phyloP scores from a whole-genome alignment of 257 asterid genomes.

The Nicotiana undulata region DNA sequence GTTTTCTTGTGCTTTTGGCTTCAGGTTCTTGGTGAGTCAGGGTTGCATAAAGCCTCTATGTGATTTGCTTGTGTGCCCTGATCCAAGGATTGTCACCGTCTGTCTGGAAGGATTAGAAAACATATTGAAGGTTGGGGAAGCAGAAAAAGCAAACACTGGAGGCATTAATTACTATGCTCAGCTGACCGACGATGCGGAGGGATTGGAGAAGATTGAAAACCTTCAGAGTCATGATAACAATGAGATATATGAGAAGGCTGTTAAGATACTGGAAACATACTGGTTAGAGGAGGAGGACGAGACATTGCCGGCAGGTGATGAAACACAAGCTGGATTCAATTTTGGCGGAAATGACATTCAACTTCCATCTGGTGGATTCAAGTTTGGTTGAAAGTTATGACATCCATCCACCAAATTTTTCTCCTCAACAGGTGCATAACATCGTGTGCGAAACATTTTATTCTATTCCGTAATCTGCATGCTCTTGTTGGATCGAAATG shows the following conservation, averaged over 20 bases:
- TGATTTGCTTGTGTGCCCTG: constrained; percentile 81
- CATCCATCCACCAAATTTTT: neutral
- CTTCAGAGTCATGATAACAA: constrained; percentile 85
- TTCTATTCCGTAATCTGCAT: neutral
- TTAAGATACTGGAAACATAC: constrained; percentile 76
- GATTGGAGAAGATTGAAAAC: constrained; percentile 79
- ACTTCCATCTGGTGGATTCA: constrained; percentile 81
- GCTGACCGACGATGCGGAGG: constrained; percentile 75
- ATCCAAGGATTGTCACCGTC: constrained; percentile 79
- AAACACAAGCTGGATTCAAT: constrained; percentile 52
- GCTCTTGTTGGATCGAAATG: neutral
- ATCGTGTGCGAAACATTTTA: neutral
- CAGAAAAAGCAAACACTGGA: constrained; percentile 54
- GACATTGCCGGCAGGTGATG: constrained; percentile 41
- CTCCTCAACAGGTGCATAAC: neutral
- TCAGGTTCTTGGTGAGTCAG: constrained; percentile 74
- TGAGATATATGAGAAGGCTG: constrained; percentile 89
- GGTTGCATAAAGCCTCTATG: constrained; percentile 78
- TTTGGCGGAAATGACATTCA: constrained; percentile 60
- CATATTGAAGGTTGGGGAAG: constrained; percentile 89
- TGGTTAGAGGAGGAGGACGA: constrained; percentile 93
- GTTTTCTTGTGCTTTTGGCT: neutral
- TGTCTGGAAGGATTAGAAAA: constrained; percentile 87
- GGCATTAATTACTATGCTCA: constrained; percentile 65
- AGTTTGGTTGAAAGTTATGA: constrained; percentile 52